phyloP scores from a whole-genome alignment of 1,139 yeast genomes.

The Yamadazyma spencermartinsiae region DNA sequence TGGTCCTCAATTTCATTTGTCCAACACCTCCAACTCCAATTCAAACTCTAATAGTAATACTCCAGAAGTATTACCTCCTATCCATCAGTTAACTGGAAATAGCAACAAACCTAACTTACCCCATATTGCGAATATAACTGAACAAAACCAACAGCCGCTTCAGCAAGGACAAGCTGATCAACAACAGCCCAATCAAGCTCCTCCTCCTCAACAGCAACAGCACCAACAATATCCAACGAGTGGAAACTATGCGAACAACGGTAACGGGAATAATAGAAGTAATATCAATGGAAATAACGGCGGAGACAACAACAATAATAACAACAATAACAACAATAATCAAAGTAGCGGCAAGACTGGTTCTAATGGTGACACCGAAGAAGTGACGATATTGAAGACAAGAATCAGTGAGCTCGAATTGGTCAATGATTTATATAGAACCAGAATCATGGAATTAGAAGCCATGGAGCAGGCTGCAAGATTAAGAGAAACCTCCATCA shows the following conservation, averaged over 20 bases:
- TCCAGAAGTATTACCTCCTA: constrained; percentile 37
- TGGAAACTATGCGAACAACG: too few relatives aligned
- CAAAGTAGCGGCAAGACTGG: neutral
- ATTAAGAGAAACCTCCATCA: constrained; percentile 50
- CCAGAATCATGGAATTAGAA: constrained; percentile 81
- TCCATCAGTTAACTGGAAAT: constrained; percentile 26
- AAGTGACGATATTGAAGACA: constrained; percentile 59
- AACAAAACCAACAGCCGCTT: constrained; percentile 8
- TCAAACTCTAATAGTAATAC: constrained; percentile 20
- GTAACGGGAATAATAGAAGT: neutral
- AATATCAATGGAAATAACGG: constrained; percentile 10
- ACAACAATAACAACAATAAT: neutral
- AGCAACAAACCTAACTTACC: constrained; percentile 24
- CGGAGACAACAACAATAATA: constrained; percentile 2
- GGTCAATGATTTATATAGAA: constrained; percentile 81
- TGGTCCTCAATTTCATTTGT: constrained; percentile 44
- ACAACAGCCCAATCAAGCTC: constrained; percentile 6
- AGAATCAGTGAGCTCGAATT: constrained; percentile 87
- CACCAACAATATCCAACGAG: neutral
- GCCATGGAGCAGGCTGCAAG: constrained; percentile 63
- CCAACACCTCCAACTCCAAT: constrained; percentile 16
- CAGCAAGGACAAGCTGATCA: constrained; percentile 5
- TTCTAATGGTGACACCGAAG: constrained; percentile 17
- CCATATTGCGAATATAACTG: constrained; percentile 24
- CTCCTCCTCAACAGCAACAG: constrained; percentile 2